Conservation (phyloP, 139 green algal species). For the Nannochloris sp. region DNA sequence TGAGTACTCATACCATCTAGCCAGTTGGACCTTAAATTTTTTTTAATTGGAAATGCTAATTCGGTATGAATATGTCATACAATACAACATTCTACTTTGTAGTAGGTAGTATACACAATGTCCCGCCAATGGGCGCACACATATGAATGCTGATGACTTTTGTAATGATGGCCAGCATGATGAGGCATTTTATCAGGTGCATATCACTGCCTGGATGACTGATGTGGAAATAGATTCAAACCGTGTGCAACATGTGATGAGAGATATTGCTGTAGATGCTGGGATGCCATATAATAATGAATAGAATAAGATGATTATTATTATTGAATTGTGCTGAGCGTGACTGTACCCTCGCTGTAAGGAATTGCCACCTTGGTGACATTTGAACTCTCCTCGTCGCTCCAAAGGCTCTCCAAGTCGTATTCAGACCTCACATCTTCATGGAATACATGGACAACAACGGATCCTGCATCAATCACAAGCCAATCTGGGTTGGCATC, state of each 20-base stretch:
- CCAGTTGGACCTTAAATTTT: no score
- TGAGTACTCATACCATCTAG: no score
- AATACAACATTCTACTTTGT: no score
- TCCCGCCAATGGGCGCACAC: no score
- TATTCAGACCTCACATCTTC: constrained; percentile 17
- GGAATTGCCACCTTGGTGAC: constrained; percentile 14
- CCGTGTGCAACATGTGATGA: constrained; percentile 8
- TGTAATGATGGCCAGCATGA: background rate
- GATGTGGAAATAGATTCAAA: constrained; percentile 11
- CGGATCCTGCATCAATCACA: constrained; percentile 27
- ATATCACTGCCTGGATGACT: constrained; percentile 27
- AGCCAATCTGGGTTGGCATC: constrained; percentile 19
- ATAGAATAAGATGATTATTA: background rate
- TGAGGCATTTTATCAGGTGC: constrained; percentile 12
- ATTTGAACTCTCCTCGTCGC: constrained; percentile 2
- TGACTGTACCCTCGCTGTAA: background rate
- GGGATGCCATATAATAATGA: background rate
- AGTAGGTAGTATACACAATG: no score
- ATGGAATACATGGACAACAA: constrained; percentile 27
- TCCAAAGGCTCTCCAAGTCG: constrained; percentile 27
- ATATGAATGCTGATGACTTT: background rate
- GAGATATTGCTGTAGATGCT: constrained; percentile 6
- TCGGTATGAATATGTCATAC: no score
- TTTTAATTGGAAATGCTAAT: no score
- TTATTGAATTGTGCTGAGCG: constrained; percentile 10